Base-by-base conservation (phyloP, 768 basidiomycete genomes). In the Inosperma sp. region DNA sequence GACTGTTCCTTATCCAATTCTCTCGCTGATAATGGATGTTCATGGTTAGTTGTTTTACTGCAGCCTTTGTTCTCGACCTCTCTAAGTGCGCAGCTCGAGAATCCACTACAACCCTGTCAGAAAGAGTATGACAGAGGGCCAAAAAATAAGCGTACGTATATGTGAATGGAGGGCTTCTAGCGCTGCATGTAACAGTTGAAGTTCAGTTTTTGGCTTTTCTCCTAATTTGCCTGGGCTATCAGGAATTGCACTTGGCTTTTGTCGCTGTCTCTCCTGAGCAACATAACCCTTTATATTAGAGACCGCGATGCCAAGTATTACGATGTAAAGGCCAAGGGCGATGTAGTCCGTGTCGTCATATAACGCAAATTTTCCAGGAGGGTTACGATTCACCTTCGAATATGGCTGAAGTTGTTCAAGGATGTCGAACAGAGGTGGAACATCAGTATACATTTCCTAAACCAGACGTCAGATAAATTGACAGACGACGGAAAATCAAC, bases 71-170 rank as follows among this genome's bases (percentile, higher is more conserved):
- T 49, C 84, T 76, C 2, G 88, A 87, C 40, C 88, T 81, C 54
- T 89, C 87, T 27, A 91, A 72, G 63, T 86, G 80, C 2, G 83
- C 80, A 22, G 84, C 86, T 39, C 86, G 83, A 3, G 81, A 82
- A 61, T 90, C 88, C 39, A 79, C 86, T 88, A 52, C 10, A 35
- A 30, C 29, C 26, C 27, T 29, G 4, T 35, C 47, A 37, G 19
- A n/a, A 46, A 25, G 30, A 41, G 21, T 7, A 5, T 10, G 25
- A 35, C 16, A 33, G 17, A 31, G 21, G 30, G 22, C 39, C 33
- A 14, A 31, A 13, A 45, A 30, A 19, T n/a, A 37, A 17, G 70
- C 82, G 50, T 48, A 88, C 87, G 72, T 48, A 88, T 88, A 45
- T 72, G 76, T 12, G 75, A 73, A 59, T 84, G 83, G 7, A 86